These are phyloP conservation scores for Nasturtium officinale DNA, from an alignment of 345 rosid genomes.

Conservation along the genomic window DNA sequence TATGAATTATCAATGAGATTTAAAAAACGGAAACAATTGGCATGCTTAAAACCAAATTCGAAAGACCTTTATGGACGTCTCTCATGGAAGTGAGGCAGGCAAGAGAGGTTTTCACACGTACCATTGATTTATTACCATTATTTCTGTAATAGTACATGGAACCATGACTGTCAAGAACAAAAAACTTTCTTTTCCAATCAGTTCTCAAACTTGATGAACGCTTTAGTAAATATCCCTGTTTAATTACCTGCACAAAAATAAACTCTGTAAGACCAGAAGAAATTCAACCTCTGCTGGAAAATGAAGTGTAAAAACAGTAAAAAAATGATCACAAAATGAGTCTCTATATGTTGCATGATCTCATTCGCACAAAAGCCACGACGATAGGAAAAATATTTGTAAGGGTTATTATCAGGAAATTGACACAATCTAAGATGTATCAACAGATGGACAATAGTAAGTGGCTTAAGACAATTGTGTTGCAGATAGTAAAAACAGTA, in stretches of 20 bases:
- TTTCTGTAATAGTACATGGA: constrained; percentile 71
- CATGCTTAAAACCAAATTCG: neutral
- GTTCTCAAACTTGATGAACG: constrained; percentile 73
- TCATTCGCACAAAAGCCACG: neutral
- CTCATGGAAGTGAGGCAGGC: constrained; percentile 6
- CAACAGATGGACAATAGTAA: neutral
- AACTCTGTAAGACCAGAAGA: constrained; percentile 18
- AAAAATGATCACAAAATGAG: constrained; percentile 6
- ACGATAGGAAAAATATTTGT: neutral
- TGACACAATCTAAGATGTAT: neutral
- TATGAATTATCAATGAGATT: neutral
- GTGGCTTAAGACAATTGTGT: neutral
- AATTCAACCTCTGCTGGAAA: neutral
- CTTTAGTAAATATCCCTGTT: constrained; percentile 85
- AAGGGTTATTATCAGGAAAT: neutral
- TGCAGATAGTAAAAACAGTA: constrained; percentile 1
- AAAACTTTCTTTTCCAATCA: constrained; percentile 91
- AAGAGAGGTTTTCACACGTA: constrained; percentile 39
- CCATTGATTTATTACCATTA: constrained; percentile 61
- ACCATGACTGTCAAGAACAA: constrained; percentile 84
- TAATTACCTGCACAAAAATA: constrained; percentile 53
- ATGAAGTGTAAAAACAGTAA: neutral
- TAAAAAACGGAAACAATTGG: neutral
- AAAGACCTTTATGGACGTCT: neutral
- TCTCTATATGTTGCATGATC: constrained; percentile 10